Percentiles rank a stretch among this genome's conserved stretches.
Evolutionary conservation across 352 stramenopile genomes (phyloP).

Genomic region (Globisporangium polare): DNA sequence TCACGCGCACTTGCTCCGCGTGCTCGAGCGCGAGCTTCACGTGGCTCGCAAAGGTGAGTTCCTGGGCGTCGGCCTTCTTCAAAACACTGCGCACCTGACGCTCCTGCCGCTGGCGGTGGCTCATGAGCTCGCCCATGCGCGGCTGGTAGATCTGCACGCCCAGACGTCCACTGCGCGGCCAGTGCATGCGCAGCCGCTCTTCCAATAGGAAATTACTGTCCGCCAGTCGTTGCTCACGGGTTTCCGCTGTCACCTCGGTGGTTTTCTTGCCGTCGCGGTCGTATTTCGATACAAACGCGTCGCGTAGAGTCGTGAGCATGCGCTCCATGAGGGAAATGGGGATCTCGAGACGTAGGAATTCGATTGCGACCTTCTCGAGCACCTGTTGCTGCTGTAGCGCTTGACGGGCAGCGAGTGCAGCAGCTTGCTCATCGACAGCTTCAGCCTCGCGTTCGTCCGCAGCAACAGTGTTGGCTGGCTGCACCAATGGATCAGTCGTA

Average conservation of each 20-base stretch:
- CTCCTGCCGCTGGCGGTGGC: constrained; percentile 70
- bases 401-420: constrained; percentile 1
- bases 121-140: constrained; percentile 77
- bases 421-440: not conserved
- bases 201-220: constrained; percentile 56
- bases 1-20: constrained; percentile 34
- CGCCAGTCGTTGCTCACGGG: constrained; percentile 33
- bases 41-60: constrained; percentile 40
- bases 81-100: constrained; percentile 57
- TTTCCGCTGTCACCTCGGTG: constrained; percentile 20
- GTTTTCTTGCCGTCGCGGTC: constrained; percentile 26
- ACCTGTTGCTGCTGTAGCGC: constrained; percentile 11
- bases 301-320: constrained; percentile 32
- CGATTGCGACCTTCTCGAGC: constrained; percentile 22
- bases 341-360: constrained; percentile 37
- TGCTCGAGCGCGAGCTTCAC: constrained; percentile 21
- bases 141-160: constrained; percentile 87
- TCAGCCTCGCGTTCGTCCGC: not conserved
- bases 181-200: constrained; percentile 85
- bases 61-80: constrained; percentile 49
- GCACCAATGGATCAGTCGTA: not conserved
- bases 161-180: constrained; percentile 74
- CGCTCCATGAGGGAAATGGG: constrained; percentile 16
- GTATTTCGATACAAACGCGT: constrained; percentile 41
- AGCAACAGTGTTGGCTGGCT: not conserved